Conservation (phyloP, 2,329 filamentous ascomycete species). For the Claviceps cyperi region DNA sequence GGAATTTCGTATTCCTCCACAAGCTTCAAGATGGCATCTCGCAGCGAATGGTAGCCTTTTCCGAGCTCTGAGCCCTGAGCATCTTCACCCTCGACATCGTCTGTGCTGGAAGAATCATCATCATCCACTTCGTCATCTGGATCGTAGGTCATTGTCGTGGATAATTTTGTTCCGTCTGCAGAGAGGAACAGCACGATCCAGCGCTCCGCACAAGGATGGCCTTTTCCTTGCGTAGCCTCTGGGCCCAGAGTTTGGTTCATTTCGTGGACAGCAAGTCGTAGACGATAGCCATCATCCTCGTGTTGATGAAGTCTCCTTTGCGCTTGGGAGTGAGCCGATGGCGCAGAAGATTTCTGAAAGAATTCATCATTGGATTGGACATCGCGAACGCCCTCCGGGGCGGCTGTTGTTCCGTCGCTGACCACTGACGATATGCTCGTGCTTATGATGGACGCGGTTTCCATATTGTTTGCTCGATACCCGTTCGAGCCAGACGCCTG, state of each 20-base stretch:
- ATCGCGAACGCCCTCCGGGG: conserved; percentile 48
- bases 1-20: conserved; percentile 74
- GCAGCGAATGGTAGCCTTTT: conserved; percentile 67
- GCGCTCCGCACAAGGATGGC: conserved; percentile 67
- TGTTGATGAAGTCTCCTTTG: conserved; percentile 35
- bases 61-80: conserved; percentile 49
- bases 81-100: conserved; percentile 47
- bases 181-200: conserved; percentile 76
- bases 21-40: conserved; percentile 66
- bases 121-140: conserved; percentile 52
- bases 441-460: conserved; percentile 57
- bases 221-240: conserved; percentile 50
- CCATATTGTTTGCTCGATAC: conserved; percentile 28
- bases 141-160: conserved; percentile 58
- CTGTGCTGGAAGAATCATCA: conserved; percentile 44
- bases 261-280: conserved; percentile 55
- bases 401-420: conserved; percentile 50
- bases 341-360: conserved; percentile 40
- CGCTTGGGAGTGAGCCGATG: conserved; percentile 29
- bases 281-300: conserved; percentile 49
- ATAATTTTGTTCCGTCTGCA: conserved; percentile 53
- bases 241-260: conserved; percentile 51
- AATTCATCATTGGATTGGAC: conserved; percentile 32
- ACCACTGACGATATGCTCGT: conserved; percentile 58
- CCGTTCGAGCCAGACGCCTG: conserved; percentile 47